phyloP scores from a whole-genome alignment of 306 rosid genomes.

The Bauhinia variegata region DNA sequence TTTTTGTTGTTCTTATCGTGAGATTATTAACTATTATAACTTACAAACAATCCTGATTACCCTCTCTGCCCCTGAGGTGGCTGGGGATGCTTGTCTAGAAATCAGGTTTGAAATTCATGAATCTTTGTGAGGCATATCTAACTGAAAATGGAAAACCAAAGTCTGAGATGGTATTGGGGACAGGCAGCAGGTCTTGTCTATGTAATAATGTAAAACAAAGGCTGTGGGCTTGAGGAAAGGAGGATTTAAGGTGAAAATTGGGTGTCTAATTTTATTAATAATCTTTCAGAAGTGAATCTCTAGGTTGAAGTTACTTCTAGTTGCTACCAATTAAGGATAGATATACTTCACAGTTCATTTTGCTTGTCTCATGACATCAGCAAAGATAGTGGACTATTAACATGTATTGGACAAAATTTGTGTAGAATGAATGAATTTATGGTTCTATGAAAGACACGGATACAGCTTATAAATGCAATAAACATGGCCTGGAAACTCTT shows the following conservation, averaged over 20 bases:
- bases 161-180: neutral
- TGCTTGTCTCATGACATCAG: slow-evolving; percentile 6
- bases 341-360: slow-evolving; percentile 6
- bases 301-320: slow-evolving; percentile 10
- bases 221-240: neutral
- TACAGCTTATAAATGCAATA: slow-evolving; percentile 5
- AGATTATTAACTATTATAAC: slow-evolving; percentile 5
- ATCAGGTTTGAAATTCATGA: slow-evolving; percentile 18
- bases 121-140: neutral
- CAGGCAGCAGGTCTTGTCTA: neutral
- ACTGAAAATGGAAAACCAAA: neutral
- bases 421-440: slow-evolving; percentile 8
- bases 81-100: slow-evolving; percentile 10
- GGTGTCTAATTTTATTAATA: neutral
- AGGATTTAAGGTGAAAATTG: neutral
- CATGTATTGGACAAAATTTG: neutral
- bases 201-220: neutral
- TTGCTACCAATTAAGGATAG: slow-evolving; percentile 1
- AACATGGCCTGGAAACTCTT: slow-evolving; percentile 5
- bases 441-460: neutral
- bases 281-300: neutral
- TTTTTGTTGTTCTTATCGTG: slow-evolving; percentile 7
- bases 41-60: slow-evolving; percentile 24
- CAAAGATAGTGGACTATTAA: neutral
- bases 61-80: slow-evolving; percentile 14